These are phyloP conservation scores for Phytophthora cryptogea DNA, from an alignment of 352 stramenopile genomes.

Conservation along the genomic window DNA sequence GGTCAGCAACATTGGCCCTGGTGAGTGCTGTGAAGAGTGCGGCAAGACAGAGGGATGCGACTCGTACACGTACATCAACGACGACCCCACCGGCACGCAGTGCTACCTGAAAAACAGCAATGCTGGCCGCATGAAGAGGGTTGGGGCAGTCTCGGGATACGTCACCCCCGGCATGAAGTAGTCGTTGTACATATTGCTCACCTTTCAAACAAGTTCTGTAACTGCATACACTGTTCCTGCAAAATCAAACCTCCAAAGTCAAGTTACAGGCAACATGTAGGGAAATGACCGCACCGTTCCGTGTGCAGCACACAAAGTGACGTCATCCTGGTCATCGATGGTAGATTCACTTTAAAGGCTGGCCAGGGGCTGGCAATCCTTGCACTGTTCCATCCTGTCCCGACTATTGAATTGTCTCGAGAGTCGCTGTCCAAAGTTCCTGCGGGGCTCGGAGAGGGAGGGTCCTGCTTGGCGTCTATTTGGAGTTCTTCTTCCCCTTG, in stretches of 20 bases:
- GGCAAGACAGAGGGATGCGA: constrained; percentile 36
- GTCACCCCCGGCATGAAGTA: constrained; percentile 20
- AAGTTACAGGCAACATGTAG: neutral
- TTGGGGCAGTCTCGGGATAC: constrained; percentile 34
- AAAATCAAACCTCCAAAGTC: neutral
- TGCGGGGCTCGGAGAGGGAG: constrained; percentile 3
- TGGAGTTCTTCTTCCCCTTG: constrained; percentile 86
- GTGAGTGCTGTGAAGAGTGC: constrained; percentile 51
- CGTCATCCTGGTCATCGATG: constrained; percentile 8
- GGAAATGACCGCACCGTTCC: constrained; percentile 6
- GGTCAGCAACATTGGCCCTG: constrained; percentile 24
- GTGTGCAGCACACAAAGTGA: constrained; percentile 11
- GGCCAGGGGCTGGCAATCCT: neutral
- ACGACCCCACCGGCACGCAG: constrained; percentile 19
- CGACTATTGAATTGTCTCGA: constrained; percentile 1
- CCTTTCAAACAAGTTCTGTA: neutral
- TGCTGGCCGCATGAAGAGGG: constrained; percentile 16
- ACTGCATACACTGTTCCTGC: too few species aligned
- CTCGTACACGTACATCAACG: constrained; percentile 53
- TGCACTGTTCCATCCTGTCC: neutral
- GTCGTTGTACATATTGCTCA: neutral
- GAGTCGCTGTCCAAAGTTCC: neutral
- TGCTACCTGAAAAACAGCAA: constrained; percentile 37
- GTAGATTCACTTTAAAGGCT: constrained; percentile 17
- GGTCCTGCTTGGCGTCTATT: constrained; percentile 50